Conservation (phyloP, 225 moss, liverwort and hornwort genomes). For the Bryoerythrophyllum caledonicum region DNA sequence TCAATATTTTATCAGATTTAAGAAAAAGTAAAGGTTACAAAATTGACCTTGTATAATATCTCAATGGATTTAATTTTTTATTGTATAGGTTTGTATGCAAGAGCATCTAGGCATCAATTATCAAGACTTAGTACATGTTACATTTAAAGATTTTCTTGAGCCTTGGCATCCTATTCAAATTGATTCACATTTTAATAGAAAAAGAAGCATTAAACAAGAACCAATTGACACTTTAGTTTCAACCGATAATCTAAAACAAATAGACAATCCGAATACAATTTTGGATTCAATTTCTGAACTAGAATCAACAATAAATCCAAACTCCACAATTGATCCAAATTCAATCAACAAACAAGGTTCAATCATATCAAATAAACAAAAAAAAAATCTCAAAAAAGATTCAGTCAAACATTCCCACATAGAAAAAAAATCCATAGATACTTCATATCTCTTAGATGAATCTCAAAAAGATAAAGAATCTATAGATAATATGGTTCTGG, state of each 20-base stretch:
- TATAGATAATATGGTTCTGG: background rate
- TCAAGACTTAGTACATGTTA: conserved; percentile 54
- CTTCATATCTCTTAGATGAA: background rate
- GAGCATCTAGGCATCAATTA: conserved; percentile 67
- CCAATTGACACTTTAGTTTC: background rate
- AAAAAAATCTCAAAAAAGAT: background rate
- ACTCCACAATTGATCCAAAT: background rate
- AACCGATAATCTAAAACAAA: background rate
- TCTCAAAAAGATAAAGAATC: background rate
- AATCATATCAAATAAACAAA: background rate
- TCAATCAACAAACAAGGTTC: background rate
- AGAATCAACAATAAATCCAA: background rate
- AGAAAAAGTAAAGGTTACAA: rapidly evolving
- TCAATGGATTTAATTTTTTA: background rate
- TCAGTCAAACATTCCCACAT: background rate
- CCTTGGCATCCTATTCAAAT: background rate
- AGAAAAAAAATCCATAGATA: background rate
- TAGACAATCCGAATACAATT: rapidly evolving
- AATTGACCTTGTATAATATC: background rate
- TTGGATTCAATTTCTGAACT: background rate
- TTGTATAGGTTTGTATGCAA: conserved; percentile 48
- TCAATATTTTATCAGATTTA: background rate
- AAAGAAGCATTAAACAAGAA: background rate
- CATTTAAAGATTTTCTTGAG: conserved; percentile 69
- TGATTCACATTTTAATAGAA: background rate